These are phyloP conservation scores for Camillea tinctor DNA, from an alignment of 2,329 filamentous ascomycete genomes.

Conservation along the genomic window DNA sequence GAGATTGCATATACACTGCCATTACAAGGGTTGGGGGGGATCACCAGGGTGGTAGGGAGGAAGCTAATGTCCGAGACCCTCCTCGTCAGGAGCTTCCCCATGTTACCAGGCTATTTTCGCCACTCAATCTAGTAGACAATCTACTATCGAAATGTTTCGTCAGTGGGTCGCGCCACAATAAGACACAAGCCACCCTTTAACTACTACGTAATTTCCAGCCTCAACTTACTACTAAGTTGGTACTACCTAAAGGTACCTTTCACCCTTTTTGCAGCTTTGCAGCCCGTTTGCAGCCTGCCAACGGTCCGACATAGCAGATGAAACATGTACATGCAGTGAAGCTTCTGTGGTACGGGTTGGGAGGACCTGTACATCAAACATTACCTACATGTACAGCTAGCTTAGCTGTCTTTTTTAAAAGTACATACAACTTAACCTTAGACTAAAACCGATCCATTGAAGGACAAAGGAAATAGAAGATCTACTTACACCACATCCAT, in stretches of 20 bases:
- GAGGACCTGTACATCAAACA: neutral
- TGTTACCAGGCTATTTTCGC: neutral
- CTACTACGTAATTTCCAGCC: neutral
- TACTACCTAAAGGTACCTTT: no score
- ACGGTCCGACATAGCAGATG: neutral
- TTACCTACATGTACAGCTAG: neutral
- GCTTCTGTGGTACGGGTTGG: neutral
- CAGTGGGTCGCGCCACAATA: neutral
- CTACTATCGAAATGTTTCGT: neutral
- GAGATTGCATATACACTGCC: constrained; percentile 12
- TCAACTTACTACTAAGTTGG: no score
- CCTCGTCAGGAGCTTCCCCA: constrained; percentile 4
- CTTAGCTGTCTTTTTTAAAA: no score
- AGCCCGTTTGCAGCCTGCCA: neutral
- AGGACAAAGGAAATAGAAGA: neutral
- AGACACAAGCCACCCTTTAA: neutral
- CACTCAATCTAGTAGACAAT: constrained; percentile 3
- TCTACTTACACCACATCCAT: neutral
- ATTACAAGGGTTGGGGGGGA: neutral
- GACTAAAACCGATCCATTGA: no score
- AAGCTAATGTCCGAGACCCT: constrained; percentile 22
- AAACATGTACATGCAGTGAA: neutral
- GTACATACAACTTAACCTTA: neutral
- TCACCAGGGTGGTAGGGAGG: constrained; percentile 6
- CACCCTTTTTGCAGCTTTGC: no score